phyloP scores from a whole-genome alignment of 371 early-diverging fungal genomes.

The Fennellomyces sp. region DNA sequence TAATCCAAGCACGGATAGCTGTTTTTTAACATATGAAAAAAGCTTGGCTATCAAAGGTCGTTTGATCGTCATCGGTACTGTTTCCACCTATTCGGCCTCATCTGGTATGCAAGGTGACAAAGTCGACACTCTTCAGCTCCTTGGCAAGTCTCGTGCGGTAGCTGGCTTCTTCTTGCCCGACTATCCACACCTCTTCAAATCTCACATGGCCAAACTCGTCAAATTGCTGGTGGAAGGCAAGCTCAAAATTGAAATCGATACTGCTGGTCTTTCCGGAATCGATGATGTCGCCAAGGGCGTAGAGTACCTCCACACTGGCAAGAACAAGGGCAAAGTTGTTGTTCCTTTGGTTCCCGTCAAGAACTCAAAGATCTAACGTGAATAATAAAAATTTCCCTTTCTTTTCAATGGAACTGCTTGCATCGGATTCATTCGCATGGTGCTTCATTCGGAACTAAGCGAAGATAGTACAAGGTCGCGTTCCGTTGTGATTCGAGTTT shows the following conservation, averaged over 20 bases:
- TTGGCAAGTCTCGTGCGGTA: slow-evolving; percentile 55
- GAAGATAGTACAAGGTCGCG: too few species aligned
- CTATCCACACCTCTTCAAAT: neutral
- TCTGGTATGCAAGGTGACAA: slow-evolving; percentile 47
- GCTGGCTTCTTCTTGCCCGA: slow-evolving; percentile 62
- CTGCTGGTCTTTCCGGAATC: slow-evolving; percentile 40
- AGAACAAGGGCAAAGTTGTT: slow-evolving; percentile 62
- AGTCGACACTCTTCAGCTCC: slow-evolving; percentile 49
- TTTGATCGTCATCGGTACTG: slow-evolving; percentile 64
- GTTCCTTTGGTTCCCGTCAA: slow-evolving; percentile 20
- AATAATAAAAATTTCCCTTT: too few species aligned
- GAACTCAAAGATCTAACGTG: neutral
- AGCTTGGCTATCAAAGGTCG: slow-evolving; percentile 54
- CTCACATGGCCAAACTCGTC: slow-evolving; percentile 40
- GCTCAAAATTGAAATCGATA: slow-evolving; percentile 48
- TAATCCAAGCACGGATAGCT: too few species aligned
- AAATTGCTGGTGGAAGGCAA: slow-evolving; percentile 31
- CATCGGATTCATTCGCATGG: too few species aligned
- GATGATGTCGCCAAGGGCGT: slow-evolving; percentile 46
- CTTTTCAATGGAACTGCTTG: too few species aligned
- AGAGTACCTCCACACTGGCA: slow-evolving; percentile 47
- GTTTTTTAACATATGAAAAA: neutral
- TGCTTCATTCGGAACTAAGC: too few species aligned
- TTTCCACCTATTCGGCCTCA: slow-evolving; percentile 42
- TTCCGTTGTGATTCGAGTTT: too few species aligned